Percentiles rank a stretch among this genome's conserved stretches.
phyloP scores from a whole-genome alignment of 257 asterid genomes.

The Mentha longifolia region DNA sequence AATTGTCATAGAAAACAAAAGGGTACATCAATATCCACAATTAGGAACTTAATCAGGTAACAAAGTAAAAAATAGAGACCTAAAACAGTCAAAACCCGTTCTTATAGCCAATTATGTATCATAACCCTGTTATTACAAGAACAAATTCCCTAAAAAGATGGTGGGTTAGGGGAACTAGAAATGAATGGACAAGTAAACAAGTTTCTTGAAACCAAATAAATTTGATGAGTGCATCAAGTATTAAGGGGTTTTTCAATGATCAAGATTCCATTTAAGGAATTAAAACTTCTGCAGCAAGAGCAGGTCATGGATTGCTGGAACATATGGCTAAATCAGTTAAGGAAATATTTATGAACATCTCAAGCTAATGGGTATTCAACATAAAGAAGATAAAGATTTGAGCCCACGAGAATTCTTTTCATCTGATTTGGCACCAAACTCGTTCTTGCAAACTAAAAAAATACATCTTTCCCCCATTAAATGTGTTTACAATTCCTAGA shows the following conservation, averaged over 20 bases:
- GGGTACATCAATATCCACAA: slow-evolving; percentile 19
- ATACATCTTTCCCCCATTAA: not conserved
- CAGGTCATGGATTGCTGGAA: slow-evolving; percentile 7
- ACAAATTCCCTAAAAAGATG: not conserved
- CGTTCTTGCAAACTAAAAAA: not conserved
- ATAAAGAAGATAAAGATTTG: not conserved
- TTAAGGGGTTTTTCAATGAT: not conserved
- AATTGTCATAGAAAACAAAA: slow-evolving; percentile 32
- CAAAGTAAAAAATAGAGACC: too few relatives aligned
- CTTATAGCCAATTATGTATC: too few relatives aligned
- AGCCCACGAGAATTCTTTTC: slow-evolving; percentile 1
- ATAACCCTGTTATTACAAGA: too few relatives aligned
- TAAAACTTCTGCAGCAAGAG: slow-evolving; percentile 10
- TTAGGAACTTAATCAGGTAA: slow-evolving; percentile 4
- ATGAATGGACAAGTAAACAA: not conserved
- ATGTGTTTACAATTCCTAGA: slow-evolving; percentile 2
- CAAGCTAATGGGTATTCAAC: not conserved
- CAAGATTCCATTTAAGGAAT: slow-evolving; percentile 14
- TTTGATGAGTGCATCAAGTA: too few relatives aligned
- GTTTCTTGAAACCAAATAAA: not conserved
- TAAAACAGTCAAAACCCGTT: too few relatives aligned
- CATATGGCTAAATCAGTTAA: not conserved
- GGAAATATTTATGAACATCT: not conserved
- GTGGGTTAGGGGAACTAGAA: slow-evolving; percentile 6
- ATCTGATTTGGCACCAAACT: slow-evolving; percentile 24